Conservation (phyloP, 768 basidiomycete species). For the Boletus rex-veris region DNA sequence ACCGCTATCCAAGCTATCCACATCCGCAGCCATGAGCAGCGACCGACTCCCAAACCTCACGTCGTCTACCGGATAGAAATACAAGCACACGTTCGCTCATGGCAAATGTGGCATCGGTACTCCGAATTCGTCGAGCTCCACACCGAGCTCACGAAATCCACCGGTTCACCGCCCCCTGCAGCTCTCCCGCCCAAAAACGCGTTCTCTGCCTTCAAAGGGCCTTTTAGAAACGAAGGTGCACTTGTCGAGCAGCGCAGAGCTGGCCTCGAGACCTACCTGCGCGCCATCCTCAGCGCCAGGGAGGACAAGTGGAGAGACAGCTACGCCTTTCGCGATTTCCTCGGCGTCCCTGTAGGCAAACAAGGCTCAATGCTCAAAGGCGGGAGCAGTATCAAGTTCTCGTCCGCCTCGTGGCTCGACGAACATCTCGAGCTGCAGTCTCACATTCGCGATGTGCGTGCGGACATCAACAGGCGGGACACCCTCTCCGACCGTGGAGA, state of each 20-base stretch:
- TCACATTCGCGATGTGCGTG: constrained; percentile 75
- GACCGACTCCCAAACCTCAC: constrained; percentile 69
- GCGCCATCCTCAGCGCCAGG: constrained; percentile 78
- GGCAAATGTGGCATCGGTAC: constrained; percentile 93
- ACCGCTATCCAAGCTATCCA: constrained; percentile 75
- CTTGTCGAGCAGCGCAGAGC: constrained; percentile 72
- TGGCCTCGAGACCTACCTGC: constrained; percentile 80
- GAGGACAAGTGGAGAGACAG: constrained; percentile 81
- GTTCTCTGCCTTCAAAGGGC: constrained; percentile 60
- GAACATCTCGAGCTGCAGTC: constrained; percentile 80
- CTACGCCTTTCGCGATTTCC: constrained; percentile 80
- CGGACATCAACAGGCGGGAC: constrained; percentile 85
- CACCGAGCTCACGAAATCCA: constrained; percentile 73
- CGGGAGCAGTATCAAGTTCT: constrained; percentile 49
- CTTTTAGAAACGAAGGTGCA: constrained; percentile 47
- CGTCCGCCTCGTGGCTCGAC: constrained; percentile 81
- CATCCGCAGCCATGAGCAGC: constrained; percentile 67
- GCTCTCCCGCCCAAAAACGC: constrained; percentile 84
- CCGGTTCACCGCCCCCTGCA: constrained; percentile 74
- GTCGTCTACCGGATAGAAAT: constrained; percentile 80
- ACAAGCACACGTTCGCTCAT: constrained; percentile 84
- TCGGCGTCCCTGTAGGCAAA: constrained; percentile 73
- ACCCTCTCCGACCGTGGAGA: constrained; percentile 75
- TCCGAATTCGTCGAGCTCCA: constrained; percentile 91
- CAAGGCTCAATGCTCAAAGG: constrained; percentile 35